A percentile compares a stretch with the other conserved stretches of the same genome.
Conservation (phyloP, 164 flowering plant species). For the Tinospora cordifolia region DNA sequence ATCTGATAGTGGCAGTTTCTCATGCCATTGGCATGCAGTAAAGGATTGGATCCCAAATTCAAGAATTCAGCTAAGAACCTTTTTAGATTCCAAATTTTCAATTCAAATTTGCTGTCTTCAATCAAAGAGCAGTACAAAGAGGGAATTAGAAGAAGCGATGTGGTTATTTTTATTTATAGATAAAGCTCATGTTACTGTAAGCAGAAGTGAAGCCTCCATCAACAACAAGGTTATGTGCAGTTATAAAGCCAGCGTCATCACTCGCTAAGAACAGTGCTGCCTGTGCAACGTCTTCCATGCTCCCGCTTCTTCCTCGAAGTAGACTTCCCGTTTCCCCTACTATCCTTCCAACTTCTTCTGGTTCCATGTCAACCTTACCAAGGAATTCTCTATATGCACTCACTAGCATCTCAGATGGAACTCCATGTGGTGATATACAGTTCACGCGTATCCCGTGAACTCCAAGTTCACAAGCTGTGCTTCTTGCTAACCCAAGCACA, state of each 20-base stretch:
- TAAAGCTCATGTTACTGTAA: slow-evolving; percentile 29
- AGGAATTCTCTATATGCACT: slow-evolving; percentile 27
- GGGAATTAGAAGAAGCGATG: neutral
- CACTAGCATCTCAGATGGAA: slow-evolving; percentile 67
- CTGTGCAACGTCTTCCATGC: slow-evolving; percentile 45
- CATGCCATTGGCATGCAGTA: neutral
- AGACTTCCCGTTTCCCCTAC: slow-evolving; percentile 46
- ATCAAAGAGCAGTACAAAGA: neutral
- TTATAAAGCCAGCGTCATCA: slow-evolving; percentile 61
- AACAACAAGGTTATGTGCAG: slow-evolving; percentile 68
- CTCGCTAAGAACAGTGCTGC: slow-evolving; percentile 66
- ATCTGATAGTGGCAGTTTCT: neutral
- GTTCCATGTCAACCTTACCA: slow-evolving; percentile 28
- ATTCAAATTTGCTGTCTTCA: neutral
- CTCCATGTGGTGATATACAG: slow-evolving; percentile 82
- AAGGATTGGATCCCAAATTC: neutral
- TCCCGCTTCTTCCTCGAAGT: slow-evolving; percentile 47
- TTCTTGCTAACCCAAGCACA: slow-evolving; percentile 51
- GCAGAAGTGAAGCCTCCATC: slow-evolving; percentile 80
- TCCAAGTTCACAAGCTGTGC: slow-evolving; percentile 68
- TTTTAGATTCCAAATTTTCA: neutral
- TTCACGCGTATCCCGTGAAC: slow-evolving; percentile 70
- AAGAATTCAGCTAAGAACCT: no score
- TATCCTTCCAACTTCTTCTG: slow-evolving; percentile 37
- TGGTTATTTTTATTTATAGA: slow-evolving; percentile 27